Evolutionary conservation across 2,329 filamentous ascomycete genomes (phyloP).

Genomic region (Fusarium sp.): DNA sequence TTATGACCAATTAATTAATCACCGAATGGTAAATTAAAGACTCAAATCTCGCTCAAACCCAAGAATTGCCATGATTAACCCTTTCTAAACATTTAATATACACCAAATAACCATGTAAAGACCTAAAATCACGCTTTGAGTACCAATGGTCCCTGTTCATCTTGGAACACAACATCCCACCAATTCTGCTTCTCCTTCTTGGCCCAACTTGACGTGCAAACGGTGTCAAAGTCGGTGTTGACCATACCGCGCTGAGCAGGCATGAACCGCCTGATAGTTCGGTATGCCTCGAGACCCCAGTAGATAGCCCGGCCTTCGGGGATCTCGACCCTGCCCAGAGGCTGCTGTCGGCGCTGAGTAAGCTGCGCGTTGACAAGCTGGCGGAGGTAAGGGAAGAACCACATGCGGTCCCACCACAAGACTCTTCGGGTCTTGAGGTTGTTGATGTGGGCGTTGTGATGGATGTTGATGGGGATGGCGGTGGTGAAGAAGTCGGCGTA

Average conservation of each 20-base stretch:
- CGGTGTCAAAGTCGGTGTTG: background rate
- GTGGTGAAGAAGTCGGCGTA: slow-evolving; percentile 39
- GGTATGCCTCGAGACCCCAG: slow-evolving; percentile 27
- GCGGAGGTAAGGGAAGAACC: slow-evolving; percentile 37
- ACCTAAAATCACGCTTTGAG: slow-evolving; percentile 4
- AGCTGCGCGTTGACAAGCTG: slow-evolving; percentile 21
- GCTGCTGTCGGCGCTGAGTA: slow-evolving; percentile 6
- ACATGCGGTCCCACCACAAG: slow-evolving; percentile 38
- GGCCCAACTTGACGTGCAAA: slow-evolving; percentile 15
- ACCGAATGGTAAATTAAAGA: background rate
- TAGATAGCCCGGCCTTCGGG: slow-evolving; percentile 16
- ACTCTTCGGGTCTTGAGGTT: slow-evolving; percentile 24
- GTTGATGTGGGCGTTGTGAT: slow-evolving; percentile 38
- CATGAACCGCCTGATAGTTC: slow-evolving; percentile 23
- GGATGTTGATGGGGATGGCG: slow-evolving; percentile 34
- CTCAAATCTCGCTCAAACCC: background rate
- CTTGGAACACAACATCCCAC: slow-evolving; percentile 23
- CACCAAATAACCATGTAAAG: background rate
- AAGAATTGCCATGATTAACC: background rate
- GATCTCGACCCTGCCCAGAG: slow-evolving; percentile 5
- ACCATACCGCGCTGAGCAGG: background rate
- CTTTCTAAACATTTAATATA: background rate
- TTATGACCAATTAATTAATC: background rate
- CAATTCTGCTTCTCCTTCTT: slow-evolving; percentile 26
- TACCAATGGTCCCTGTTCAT: slow-evolving; percentile 7